Evolutionary conservation across 768 basidiomycete genomes (phyloP).

Genomic region (Pisolithus tinctorius): DNA sequence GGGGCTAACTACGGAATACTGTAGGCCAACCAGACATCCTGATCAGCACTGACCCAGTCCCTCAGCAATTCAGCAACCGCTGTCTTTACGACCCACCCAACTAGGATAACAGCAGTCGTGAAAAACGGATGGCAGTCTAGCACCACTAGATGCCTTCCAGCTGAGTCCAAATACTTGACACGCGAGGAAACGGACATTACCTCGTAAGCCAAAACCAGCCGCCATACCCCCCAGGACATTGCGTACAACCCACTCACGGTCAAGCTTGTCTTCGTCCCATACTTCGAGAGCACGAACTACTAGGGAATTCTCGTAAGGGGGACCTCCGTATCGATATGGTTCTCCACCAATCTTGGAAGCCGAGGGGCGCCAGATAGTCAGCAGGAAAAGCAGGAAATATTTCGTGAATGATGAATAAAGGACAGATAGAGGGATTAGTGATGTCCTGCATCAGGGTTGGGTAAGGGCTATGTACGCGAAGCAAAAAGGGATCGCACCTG

Average conservation of each 20-base stretch:
- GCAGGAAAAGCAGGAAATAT: slow-evolving; percentile 72
- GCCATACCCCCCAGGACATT: slow-evolving; percentile 84
- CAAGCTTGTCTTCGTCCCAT: slow-evolving; percentile 66
- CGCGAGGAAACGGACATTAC: slow-evolving; percentile 31
- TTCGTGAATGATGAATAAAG: slow-evolving; percentile 83
- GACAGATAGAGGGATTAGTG: slow-evolving; percentile 70
- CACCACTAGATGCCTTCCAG: slow-evolving; percentile 45
- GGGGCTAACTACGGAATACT: slow-evolving; percentile 54
- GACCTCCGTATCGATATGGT: slow-evolving; percentile 18
- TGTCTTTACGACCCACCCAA: slow-evolving; percentile 70
- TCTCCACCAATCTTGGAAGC: slow-evolving; percentile 11
- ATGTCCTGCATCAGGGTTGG: slow-evolving; percentile 38
- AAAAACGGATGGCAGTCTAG: slow-evolving; percentile 69
- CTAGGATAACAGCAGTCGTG: slow-evolving; percentile 67
- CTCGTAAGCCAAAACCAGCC: slow-evolving; percentile 78
- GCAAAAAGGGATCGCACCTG: slow-evolving; percentile 31
- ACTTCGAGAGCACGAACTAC: slow-evolving; percentile 41
- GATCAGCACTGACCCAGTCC: slow-evolving; percentile 57
- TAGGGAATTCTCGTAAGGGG: slow-evolving; percentile 27
- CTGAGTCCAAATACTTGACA: background rate
- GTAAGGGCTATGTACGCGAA: background rate
- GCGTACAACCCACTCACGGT: slow-evolving; percentile 78
- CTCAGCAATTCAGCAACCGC: slow-evolving; percentile 53
- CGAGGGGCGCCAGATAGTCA: slow-evolving; percentile 72
- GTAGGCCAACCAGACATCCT: slow-evolving; percentile 75